Conservation (phyloP, 768 basidiomycete species). For the Russula compacta region DNA sequence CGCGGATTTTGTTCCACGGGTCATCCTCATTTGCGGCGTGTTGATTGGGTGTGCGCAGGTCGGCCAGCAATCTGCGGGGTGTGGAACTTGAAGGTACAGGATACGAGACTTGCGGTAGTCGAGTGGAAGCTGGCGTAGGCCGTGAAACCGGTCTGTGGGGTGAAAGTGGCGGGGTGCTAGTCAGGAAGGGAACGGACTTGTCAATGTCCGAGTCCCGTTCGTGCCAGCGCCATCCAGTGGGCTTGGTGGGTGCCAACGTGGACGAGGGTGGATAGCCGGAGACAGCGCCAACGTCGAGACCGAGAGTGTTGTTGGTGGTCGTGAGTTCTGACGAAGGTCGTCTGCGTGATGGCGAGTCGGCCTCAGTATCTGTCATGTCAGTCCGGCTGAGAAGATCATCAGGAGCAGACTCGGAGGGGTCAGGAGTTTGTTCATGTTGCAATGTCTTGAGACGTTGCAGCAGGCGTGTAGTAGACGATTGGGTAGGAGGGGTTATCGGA, state of each 20-base stretch:
- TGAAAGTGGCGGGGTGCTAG: constrained; percentile 13
- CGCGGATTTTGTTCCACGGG: constrained; percentile 68
- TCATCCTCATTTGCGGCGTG: constrained; percentile 55
- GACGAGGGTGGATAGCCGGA: constrained; percentile 1
- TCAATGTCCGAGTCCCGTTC: constrained; percentile 7
- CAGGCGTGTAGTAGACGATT: constrained; percentile 15
- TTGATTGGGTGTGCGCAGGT: constrained; percentile 35
- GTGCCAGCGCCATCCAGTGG: constrained; percentile 7
- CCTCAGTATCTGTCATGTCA: constrained; percentile 6
- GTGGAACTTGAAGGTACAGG: background rate
- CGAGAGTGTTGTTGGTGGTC: constrained; percentile 24
- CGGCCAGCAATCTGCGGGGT: constrained; percentile 4
- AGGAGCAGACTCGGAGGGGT: constrained; percentile 4
- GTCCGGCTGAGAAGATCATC: constrained; percentile 12
- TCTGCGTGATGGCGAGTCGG: background rate
- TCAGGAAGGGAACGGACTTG: constrained; percentile 17
- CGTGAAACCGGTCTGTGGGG: constrained; percentile 4
- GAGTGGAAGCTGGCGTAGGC: constrained; percentile 6
- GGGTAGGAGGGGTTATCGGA: background rate
- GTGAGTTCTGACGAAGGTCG: constrained; percentile 10
- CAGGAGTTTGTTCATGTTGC: background rate
- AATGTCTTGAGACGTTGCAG: constrained; percentile 14
- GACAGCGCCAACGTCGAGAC: constrained; percentile 23
- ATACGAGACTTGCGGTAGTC: background rate
- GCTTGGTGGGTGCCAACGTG: constrained; percentile 7